Conservation (phyloP, 2,329 filamentous ascomycete species). For the Colletotrichum abscissum region DNA sequence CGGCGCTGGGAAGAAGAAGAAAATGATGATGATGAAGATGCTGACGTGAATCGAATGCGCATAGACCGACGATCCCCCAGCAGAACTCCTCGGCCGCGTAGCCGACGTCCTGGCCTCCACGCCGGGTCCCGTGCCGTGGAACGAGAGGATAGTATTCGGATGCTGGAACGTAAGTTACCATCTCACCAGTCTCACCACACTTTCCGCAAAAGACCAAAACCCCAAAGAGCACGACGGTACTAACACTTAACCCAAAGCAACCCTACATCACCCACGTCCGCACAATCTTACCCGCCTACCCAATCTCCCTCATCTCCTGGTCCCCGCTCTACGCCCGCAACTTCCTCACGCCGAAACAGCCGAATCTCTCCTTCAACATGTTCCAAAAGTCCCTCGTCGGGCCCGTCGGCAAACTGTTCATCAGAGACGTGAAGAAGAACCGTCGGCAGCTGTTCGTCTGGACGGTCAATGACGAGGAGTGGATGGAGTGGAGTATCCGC, state of each 20-base stretch:
- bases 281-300: slow-evolving; percentile 70
- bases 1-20: neutral
- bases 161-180: slow-evolving; percentile 76
- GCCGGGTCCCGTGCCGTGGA: slow-evolving; percentile 69
- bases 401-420: slow-evolving; percentile 74
- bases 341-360: slow-evolving; percentile 67
- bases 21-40: neutral
- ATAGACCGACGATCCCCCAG: slow-evolving; percentile 76
- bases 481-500: slow-evolving; percentile 85
- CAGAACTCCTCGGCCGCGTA: slow-evolving; percentile 77
- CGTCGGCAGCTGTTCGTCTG: slow-evolving; percentile 76
- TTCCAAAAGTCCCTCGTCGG: slow-evolving; percentile 75
- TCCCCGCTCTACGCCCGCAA: slow-evolving; percentile 75
- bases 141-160: slow-evolving; percentile 79
- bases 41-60: neutral
- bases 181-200: neutral
- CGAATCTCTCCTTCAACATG: slow-evolving; percentile 83
- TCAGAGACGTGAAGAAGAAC: slow-evolving; percentile 62
- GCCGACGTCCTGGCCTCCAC: slow-evolving; percentile 70
- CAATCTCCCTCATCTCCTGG: slow-evolving; percentile 75
- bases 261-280: slow-evolving; percentile 75
- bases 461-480: slow-evolving; percentile 84
- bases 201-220: no score
- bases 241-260: slow-evolving; percentile 12
- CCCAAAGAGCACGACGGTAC: no score